Conservation (phyloP, 2,329 filamentous ascomycete genomes). For the Neospermospora avenae region DNA sequence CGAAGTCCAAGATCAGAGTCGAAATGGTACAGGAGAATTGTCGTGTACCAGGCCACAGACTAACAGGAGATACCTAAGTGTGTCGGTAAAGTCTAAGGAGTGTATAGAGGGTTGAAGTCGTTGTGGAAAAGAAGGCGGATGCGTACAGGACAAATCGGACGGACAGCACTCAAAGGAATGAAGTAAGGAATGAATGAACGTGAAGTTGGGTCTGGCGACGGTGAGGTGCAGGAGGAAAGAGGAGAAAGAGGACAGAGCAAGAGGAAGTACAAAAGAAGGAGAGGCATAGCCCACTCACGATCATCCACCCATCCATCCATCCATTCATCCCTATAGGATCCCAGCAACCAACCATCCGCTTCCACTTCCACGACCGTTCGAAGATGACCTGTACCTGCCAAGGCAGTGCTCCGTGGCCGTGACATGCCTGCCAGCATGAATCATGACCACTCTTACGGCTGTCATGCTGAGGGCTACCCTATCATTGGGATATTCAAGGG, state of each 20-base stretch:
- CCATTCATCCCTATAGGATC: too few relatives aligned
- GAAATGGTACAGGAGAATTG: not conserved
- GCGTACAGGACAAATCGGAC: not conserved
- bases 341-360: too few relatives aligned
- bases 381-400: not conserved
- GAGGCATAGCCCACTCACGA: not conserved
- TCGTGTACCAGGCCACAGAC: constrained; percentile 2
- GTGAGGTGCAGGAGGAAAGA: constrained; percentile 67
- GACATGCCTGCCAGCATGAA: constrained; percentile 5
- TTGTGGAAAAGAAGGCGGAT: constrained; percentile 6
- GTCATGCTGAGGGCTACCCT: constrained; percentile 5
- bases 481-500: constrained; percentile 10
- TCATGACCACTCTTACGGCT: constrained; percentile 3
- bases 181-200: constrained; percentile 1
- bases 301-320: not conserved
- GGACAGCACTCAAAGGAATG: constrained; percentile 2
- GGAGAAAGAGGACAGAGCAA: constrained; percentile 62
- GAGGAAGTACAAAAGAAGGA: constrained; percentile 50
- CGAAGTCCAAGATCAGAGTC: not conserved
- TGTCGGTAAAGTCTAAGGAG: not conserved
- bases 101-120: not conserved
- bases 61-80: not conserved
- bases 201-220: constrained; percentile 1
- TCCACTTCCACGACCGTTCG: not conserved
- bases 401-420: not conserved